Evolutionary conservation across 148 eudicot genomes (phyloP), one percentile per base, ranked within the genome.

Genomic region (Beta vulgaris): DNA sequence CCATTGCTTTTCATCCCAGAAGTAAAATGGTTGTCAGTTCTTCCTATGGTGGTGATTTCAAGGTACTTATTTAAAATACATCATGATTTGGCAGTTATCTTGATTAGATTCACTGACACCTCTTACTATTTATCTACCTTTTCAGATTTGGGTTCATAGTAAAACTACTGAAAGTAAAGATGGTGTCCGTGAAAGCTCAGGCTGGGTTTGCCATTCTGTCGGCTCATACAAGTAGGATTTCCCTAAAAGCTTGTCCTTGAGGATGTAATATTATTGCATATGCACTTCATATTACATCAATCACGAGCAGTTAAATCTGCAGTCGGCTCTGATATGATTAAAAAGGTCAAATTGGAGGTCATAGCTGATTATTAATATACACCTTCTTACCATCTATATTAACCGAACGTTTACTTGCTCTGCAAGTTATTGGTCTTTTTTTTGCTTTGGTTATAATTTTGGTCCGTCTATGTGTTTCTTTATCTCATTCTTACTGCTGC

Each of bases 181-280:
- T 81, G 79, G 77, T 68, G 70, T 44, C 66, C 57, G 46, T 77
- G 83, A 77, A 72, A 80, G 63, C 63, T 73, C 84, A 76, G 96
- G 98, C 58, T 95, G 98, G 98, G 86, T 80, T 69, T 95, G 98
- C 82, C 96, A 95, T 86, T 88, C 98, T 78, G 91, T 95, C 78
- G 97, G 97, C 74, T 92, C 97, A 49, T 95, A 95, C 83, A 94
- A 88, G 97, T 94, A 88, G 63, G 73, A 16, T 78, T 68, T 73
- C 39, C 61, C 78, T 77, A 73, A 28, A 18, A 23, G 40, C 74
- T 69, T 63, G 18, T 44, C 61, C 25, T 76, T 25, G 0, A 28
- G n/a, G 28, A 15, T 53, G 36, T 53, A 40, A 16, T 51, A 37
- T 49, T 28, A 3, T 14, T 25, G 54, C 43, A 46, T 51, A 23